Percentiles rank a stretch among this genome's conserved stretches.
These are phyloP conservation scores for Spirogloea muscicola DNA, from an alignment of 139 green algal genomes.

Conservation along the genomic window DNA sequence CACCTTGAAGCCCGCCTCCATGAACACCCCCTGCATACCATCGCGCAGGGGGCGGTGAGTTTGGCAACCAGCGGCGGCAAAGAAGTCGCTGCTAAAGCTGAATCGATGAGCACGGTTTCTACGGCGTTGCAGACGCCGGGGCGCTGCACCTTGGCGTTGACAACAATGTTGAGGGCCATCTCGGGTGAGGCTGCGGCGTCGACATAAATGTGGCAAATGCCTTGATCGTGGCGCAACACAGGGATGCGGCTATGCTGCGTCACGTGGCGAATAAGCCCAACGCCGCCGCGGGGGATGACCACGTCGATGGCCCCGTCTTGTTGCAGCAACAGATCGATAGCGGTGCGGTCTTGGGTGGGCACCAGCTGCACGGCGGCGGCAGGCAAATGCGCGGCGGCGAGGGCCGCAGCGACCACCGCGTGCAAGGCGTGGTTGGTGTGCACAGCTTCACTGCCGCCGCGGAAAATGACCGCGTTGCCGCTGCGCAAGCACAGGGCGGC, in stretches of 20 bases:
- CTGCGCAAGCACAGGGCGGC: background rate
- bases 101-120: too few relatives aligned
- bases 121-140: background rate
- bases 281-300: background rate
- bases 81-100: too few relatives aligned
- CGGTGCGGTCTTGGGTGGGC: background rate
- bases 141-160: too few relatives aligned
- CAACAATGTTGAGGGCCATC: background rate
- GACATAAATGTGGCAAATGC: background rate
- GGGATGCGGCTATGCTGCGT: background rate
- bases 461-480: background rate
- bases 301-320: background rate
- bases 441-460: background rate
- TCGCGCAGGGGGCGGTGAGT: too few relatives aligned
- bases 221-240: background rate
- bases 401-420: background rate
- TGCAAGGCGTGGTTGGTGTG: background rate
- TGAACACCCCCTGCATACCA: too few relatives aligned
- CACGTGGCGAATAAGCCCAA: background rate
- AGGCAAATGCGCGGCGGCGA: background rate
- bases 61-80: too few relatives aligned
- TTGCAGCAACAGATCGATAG: background rate
- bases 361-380: background rate
- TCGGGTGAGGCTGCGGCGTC: background rate
- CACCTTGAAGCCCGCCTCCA: too few relatives aligned